These are phyloP conservation scores for Inga laurina DNA, from an alignment of 306 rosid genomes.

Conservation along the genomic window DNA sequence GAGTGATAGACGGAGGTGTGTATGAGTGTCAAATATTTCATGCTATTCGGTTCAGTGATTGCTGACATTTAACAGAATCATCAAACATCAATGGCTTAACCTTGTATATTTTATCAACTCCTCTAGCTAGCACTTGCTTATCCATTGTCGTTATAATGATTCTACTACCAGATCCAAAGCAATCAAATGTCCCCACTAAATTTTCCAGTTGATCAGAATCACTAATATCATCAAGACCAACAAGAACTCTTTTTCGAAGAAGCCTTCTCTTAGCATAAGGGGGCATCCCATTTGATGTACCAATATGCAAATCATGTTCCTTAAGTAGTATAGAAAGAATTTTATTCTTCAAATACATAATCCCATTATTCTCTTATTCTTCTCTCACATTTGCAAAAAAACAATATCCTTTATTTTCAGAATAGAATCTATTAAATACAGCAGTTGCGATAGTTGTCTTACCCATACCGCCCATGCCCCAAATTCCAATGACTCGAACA, in stretches of 20 bases:
- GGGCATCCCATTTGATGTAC: constrained; percentile 35
- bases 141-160: constrained; percentile 42
- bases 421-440: constrained; percentile 19
- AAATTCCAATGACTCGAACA: constrained; percentile 33
- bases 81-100: constrained; percentile 7
- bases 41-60: no score
- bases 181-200: constrained; percentile 13
- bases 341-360: constrained; percentile 28
- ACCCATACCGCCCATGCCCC: constrained; percentile 35
- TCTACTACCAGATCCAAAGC: constrained; percentile 42
- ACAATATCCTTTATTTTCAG: constrained; percentile 29
- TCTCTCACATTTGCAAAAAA: constrained; percentile 35
- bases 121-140: constrained; percentile 23
- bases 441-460: constrained; percentile 20
- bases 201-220: neutral
- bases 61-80: constrained; percentile 10
- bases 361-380: constrained; percentile 33
- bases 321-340: constrained; percentile 29
- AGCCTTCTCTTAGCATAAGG: constrained; percentile 30
- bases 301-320: constrained; percentile 28
- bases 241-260: constrained; percentile 29
- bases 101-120: constrained; percentile 22
- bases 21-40: no score
- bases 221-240: constrained; percentile 3
- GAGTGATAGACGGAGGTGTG: no score